phyloP scores from a whole-genome alignment of 176 grass and related monocot species.

The Oryza glumipatula region DNA sequence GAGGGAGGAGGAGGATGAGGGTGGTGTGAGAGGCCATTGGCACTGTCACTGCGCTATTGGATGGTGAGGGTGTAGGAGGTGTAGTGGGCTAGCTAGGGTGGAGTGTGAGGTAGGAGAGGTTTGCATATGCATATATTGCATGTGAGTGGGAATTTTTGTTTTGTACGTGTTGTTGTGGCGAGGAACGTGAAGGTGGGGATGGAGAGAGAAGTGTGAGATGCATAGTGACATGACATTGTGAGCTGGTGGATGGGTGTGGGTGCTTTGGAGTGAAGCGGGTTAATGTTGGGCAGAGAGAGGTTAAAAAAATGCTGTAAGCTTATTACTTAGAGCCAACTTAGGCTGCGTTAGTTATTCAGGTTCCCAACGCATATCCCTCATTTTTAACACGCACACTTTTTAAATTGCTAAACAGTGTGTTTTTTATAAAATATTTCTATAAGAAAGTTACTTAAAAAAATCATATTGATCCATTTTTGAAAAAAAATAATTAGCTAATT shows the following conservation, averaged over 20 bases:
- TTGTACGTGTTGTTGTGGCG: background rate
- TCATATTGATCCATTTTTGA: too few species aligned
- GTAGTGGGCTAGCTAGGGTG: background rate
- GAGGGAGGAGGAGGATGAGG: constrained; percentile 19
- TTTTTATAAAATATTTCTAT: too few species aligned
- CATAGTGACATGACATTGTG: background rate
- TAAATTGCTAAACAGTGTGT: too few species aligned
- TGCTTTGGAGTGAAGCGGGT: background rate
- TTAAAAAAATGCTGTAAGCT: background rate
- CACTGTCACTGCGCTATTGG: background rate
- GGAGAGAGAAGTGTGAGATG: background rate
- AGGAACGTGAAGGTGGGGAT: background rate
- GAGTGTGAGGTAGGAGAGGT: background rate
- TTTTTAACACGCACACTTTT: too few species aligned
- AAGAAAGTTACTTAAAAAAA: too few species aligned
- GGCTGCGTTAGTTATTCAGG: too few species aligned
- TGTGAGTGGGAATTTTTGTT: background rate
- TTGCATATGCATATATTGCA: background rate
- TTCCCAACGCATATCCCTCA: too few species aligned
- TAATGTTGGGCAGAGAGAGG: background rate
- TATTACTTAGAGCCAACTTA: too few species aligned
- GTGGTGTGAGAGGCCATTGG: constrained; percentile 47
- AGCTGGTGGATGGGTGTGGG: background rate
- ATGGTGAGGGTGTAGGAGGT: background rate
- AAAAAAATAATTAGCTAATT: too few species aligned